These are phyloP conservation scores for Amylocystis lapponica DNA, from an alignment of 768 basidiomycete species.

Conservation along the genomic window DNA sequence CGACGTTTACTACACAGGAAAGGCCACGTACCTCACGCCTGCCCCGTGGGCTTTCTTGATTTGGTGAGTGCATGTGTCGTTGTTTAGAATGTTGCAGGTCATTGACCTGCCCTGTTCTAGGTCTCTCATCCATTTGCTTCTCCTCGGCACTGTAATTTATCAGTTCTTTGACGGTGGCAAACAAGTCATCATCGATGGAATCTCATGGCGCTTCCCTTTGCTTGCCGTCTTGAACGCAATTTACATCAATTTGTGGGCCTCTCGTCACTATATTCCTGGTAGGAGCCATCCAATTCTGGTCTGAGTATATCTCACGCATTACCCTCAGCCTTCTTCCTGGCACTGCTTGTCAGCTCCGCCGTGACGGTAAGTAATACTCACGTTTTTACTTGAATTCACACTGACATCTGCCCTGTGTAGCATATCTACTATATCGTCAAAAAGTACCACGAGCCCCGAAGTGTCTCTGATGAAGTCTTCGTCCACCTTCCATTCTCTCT, in stretches of 20 bases:
- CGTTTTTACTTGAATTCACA: too few species aligned
- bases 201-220: conserved; percentile 89
- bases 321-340: conserved; percentile 71
- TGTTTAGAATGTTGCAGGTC: background rate
- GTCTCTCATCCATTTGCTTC: conserved; percentile 85
- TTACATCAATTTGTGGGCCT: conserved; percentile 86
- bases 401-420: too few species aligned
- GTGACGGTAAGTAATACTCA: conserved; percentile 34
- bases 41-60: conserved; percentile 89
- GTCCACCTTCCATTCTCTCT: conserved; percentile 95
- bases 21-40: conserved; percentile 93
- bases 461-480: conserved; percentile 73
- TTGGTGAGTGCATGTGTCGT: conserved; percentile 45
- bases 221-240: conserved; percentile 83
- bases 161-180: conserved; percentile 81
- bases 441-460: conserved; percentile 69
- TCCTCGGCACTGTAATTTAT: conserved; percentile 88
- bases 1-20: conserved; percentile 69
- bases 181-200: conserved; percentile 73
- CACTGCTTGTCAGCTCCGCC: conserved; percentile 78
- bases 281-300: conserved; percentile 10
- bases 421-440: conserved; percentile 96
- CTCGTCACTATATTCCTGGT: conserved; percentile 65
- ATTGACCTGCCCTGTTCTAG: conserved; percentile 29
- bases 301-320: conserved; percentile 5